phyloP scores from a whole-genome alignment of 2,329 filamentous ascomycete genomes.

The Penicillium psychrosexuale region DNA sequence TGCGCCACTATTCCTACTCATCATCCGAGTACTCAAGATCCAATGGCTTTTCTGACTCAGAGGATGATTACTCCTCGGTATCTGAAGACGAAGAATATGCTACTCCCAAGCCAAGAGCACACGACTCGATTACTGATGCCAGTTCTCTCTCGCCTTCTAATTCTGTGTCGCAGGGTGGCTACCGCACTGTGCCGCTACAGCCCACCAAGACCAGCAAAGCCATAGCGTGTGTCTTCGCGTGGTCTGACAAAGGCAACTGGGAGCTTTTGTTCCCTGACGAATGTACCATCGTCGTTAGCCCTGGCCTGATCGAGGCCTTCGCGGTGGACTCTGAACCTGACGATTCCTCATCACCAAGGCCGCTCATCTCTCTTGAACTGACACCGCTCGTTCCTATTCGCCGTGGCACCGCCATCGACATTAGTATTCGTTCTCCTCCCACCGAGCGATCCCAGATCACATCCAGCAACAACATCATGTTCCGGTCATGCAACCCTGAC shows the following conservation, averaged over 20 bases:
- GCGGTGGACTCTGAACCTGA: slow-evolving; percentile 48
- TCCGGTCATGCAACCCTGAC: slow-evolving; percentile 71
- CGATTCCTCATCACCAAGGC: slow-evolving; percentile 33
- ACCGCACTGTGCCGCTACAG: slow-evolving; percentile 51
- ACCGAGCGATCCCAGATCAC: slow-evolving; percentile 68
- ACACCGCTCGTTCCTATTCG: slow-evolving; percentile 88
- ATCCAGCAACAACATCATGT: slow-evolving; percentile 77
- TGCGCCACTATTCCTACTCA: slow-evolving; percentile 47
- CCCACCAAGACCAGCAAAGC: slow-evolving; percentile 52
- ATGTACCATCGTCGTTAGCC: slow-evolving; percentile 61
- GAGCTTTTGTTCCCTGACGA: slow-evolving; percentile 60
- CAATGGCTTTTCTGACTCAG: slow-evolving; percentile 42
- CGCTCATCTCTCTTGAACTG: slow-evolving; percentile 71
- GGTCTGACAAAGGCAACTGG: slow-evolving; percentile 63
- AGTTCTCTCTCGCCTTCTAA: slow-evolving; percentile 73
- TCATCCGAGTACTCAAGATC: slow-evolving; percentile 32
- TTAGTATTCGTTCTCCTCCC: slow-evolving; percentile 87
- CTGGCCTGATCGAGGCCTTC: slow-evolving; percentile 63
- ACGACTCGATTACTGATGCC: slow-evolving; percentile 44
- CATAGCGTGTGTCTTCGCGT: slow-evolving; percentile 60
- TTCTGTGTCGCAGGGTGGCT: slow-evolving; percentile 74
- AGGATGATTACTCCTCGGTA: slow-evolving; percentile 25
- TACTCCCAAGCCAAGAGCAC: slow-evolving; percentile 42
- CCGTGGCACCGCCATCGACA: slow-evolving; percentile 86
- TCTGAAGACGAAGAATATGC: slow-evolving; percentile 57